Evolutionary conservation across 495 filamentous ascomycete species (phyloP), one percentile per base, ranked within the genome.

Genomic region (Chlorociboria aeruginascens): DNA sequence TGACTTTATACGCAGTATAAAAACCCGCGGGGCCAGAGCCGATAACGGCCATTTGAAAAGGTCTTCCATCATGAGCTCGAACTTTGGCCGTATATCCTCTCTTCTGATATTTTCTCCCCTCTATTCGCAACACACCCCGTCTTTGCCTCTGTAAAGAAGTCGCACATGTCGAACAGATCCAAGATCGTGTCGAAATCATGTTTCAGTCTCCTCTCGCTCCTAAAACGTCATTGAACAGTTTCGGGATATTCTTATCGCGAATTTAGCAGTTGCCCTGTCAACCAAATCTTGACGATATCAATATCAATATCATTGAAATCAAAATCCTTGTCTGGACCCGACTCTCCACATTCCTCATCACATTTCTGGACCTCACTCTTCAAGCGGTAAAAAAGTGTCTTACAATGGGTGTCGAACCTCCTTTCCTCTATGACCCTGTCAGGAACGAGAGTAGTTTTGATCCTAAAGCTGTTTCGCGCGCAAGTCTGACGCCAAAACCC

Each of bases 11-110:
- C 3, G 92, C 82, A 6, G 93, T 85, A 60, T 97, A 98, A 66
- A 97, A 98, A 4, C 92, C 92, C 37, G 93, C 92, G 6, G 92
- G 92, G 0, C 92, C 92, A 32, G 93, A 96, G 45, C 92, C 92
- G 59, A 98, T 81, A 45, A 98, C 74, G 54, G 89, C 92, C 52
- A 97, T 71, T 32, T 84, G 82, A 49, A 85, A 76, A 0, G 81
- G 81, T 28, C 71, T 69, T 32, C 66, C 70, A 57, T 68, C 59
- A 30, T 64, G 55, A 33, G 60, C 48, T 28, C 42, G 28, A 35
- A 46, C 36, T 47, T 50, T 53, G 3, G 48, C 37, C 30, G 54
- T 48, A 51, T 57, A 57, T 47, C 17, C 20, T 53, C 54, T 42
- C 11, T 39, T 33, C 20, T 48, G 56, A 37, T 39, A 25, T 25